Evolutionary conservation across 225 moss, liverwort and hornwort genomes (phyloP), one percentile per base, ranked within the genome.

Genomic region (Neckera pumila): DNA sequence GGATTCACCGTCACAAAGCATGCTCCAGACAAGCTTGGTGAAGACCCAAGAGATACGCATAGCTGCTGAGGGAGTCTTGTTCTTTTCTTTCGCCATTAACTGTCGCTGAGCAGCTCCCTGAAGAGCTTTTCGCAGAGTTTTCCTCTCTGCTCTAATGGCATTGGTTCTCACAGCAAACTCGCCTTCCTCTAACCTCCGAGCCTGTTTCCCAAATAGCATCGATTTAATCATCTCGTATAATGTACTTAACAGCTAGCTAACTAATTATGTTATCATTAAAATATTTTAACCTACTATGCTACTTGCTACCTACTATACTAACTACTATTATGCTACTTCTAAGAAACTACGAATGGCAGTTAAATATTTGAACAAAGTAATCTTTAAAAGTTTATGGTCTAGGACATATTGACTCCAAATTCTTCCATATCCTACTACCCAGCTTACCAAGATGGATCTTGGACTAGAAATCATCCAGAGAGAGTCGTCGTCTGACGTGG

Each of bases 1-100:
- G 60, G 96, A 88, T 91, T 95, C 96, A 81, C 98, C 98, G 88
- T 98, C 98, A 89, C 98, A 96, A 82, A 97, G 96, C 98, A 98
- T 97, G 84, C 95, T 96, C 98, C 98, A 98, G 33, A 94, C 97
- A 91, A 98, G 95, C 86, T 98, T 95, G 89, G 94, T 94, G 90
- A 98, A 94, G 60, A 95, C 97, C 98, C 98, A 98, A 81, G 97
- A 98, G 90, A 98, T 97, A 38, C 97, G 94, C 96, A 98, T 97
- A 63, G 98, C 98, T 86, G 98, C 96, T 53, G 97, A 92, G 61
- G 98, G 96, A 91, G 95, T 93, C 90, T 93, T 96, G 80, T 98
- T 95, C 91, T 98, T 98, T 87, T 97, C 98, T 87, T 98, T 98
- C 87, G 95, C 96, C 95, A 94, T 96, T 89, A 98, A 90, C 49